Base-by-base conservation (phyloP, 2,329 filamentous ascomycete genomes). In the Aspergillus unguis region DNA sequence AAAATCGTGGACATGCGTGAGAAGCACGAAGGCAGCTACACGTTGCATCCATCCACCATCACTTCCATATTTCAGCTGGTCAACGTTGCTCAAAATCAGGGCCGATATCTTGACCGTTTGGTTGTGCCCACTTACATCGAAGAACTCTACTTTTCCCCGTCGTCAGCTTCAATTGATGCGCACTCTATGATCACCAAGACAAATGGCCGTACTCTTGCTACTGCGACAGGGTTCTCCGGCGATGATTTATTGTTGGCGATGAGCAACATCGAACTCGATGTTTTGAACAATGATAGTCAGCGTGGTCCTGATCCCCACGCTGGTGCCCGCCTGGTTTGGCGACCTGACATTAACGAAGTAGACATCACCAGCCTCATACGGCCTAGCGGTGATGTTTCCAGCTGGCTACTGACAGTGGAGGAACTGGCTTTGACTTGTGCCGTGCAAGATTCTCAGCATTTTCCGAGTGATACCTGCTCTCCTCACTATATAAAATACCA, bases 31-130 rank as follows among this genome's bases (percentile, higher is more conserved):
- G 56, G 54, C 11, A 28, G 29, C 7, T 65, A 65, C 41, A 31
- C 56, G 4, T 38, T 65, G 1, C 63, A 65, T 35, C 63, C 63
- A 1, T 61, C 55, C 8, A 25, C 58, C 2, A 57, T 65, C 9
- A 61, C 62, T 32, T 52, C 58, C 8, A 56, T 54, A 9, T 32
- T 65, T 6, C 63, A 65, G 36, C 40, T 64, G 4, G 41, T 63
- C 17, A 59, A 42, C 27, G 52, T 61, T 2, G 63, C 63, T 3
- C 57, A 52, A n/a, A 56, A 54, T 0, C 53, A 58, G 23, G 63
- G 63, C 6, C 23, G 48, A n/a, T 27, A 56, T 38, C 35, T 52
- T 17, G 5, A 54, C 51, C 28, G 56, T 53, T 3, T 43, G 43
- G 29, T 48, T 59, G 38, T 63, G 51, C 66, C 55, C 2, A 64